A percentile compares a stretch with the other conserved stretches of the same genome.
Conservation (phyloP, 208 protist species). For the Naegleria gruberi region DNA sequence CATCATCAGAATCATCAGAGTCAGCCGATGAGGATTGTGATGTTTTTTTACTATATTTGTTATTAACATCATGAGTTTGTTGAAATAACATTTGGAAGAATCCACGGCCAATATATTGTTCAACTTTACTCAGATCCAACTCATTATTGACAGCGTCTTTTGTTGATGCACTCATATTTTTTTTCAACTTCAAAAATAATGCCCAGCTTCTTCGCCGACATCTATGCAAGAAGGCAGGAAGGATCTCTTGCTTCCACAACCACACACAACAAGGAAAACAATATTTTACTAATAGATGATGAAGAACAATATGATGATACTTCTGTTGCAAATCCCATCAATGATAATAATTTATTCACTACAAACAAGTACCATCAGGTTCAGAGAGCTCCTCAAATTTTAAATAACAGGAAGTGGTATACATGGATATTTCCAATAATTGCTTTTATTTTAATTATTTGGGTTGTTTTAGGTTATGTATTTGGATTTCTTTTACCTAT, state of each 20-base stretch:
- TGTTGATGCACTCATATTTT: no score
- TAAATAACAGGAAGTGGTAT: background rate
- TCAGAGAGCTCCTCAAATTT: background rate
- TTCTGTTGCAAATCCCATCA: no score
- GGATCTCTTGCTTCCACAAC: no score
- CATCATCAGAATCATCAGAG: background rate
- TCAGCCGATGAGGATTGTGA: background rate
- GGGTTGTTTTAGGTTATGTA: background rate
- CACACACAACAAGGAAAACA: no score
- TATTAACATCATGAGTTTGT: background rate
- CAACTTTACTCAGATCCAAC: background rate
- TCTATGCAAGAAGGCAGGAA: no score
- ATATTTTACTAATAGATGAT: no score
- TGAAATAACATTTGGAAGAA: background rate
- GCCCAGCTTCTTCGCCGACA: no score
- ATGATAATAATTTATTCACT: no score
- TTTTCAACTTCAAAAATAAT: no score
- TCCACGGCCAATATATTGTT: background rate
- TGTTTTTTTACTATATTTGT: background rate
- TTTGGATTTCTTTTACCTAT: background rate
- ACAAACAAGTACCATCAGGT: background rate
- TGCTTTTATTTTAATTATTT: background rate
- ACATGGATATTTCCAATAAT: background rate
- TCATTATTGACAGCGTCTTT: no score
- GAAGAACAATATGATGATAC: no score